phyloP scores from a whole-genome alignment of 176 grass and related monocot species.

The Ensete glaucum region DNA sequence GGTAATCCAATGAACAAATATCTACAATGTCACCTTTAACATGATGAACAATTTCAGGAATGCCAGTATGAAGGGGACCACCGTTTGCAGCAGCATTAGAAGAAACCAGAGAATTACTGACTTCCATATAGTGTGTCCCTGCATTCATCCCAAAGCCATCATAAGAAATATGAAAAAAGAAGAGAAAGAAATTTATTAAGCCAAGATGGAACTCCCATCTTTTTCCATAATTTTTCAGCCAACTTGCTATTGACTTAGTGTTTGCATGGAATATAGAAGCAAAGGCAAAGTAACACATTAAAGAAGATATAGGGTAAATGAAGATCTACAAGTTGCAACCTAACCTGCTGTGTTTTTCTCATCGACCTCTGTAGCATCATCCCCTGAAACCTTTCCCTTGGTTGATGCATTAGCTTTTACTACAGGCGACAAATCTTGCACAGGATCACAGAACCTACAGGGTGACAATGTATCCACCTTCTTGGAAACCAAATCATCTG shows the following conservation, averaged over 20 bases:
- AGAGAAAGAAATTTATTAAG: neutral
- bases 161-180: neutral
- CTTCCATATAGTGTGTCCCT: constrained; percentile 2
- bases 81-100: constrained; percentile 18
- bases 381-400: neutral
- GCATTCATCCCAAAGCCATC: neutral
- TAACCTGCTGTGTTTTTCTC: constrained; percentile 27
- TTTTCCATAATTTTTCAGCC: neutral
- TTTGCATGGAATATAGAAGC: neutral
- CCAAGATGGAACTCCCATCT: neutral
- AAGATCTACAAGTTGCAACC: constrained; percentile 6
- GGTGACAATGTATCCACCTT: constrained; percentile 5
- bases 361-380: constrained; percentile 8
- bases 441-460: neutral
- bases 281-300: constrained; percentile 3
- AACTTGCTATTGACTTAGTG: neutral
- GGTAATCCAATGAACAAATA: constrained; percentile 1
- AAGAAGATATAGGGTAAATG: constrained; percentile 1
- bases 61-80: neutral
- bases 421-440: constrained; percentile 7
- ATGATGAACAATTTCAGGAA: constrained; percentile 12
- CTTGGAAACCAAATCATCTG: constrained; percentile 2
- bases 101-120: constrained; percentile 8
- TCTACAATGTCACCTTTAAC: constrained; percentile 25
- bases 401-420: neutral